These are phyloP conservation scores for Acer negundo DNA, from an alignment of 345 rosid genomes.

Conservation along the genomic window DNA sequence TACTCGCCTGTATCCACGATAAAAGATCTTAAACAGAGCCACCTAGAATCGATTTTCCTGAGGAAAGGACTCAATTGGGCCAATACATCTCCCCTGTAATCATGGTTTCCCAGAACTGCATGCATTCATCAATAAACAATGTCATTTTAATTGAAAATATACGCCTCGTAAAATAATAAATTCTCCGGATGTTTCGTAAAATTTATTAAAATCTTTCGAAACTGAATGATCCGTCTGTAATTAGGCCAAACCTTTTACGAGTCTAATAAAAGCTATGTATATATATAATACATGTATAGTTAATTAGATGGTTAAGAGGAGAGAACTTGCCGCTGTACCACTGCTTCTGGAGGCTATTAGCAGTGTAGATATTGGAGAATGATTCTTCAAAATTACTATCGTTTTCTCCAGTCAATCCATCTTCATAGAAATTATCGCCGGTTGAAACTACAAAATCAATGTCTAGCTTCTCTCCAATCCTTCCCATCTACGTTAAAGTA, in stretches of 20 bases:
- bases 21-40: constrained; percentile 52
- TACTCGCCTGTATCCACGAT: constrained; percentile 34
- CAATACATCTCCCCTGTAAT: constrained; percentile 47
- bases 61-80: constrained; percentile 44
- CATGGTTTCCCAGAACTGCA: constrained; percentile 59
- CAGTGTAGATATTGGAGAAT: constrained; percentile 63
- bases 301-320: neutral
- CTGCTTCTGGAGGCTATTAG: constrained; percentile 68
- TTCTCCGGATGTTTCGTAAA: too few species aligned
- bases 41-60: constrained; percentile 39
- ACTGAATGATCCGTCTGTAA: too few species aligned
- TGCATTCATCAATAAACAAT: neutral
- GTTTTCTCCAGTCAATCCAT: constrained; percentile 53
- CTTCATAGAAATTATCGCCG: constrained; percentile 86
- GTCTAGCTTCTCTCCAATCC: constrained; percentile 53
- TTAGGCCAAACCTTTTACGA: too few species aligned
- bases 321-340: constrained; percentile 65
- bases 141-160: neutral
- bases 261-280: too few species aligned
- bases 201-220: too few species aligned
- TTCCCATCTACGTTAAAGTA: constrained; percentile 61
- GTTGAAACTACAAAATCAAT: constrained; percentile 83
- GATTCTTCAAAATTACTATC: constrained; percentile 66
- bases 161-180: neutral
- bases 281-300: too few species aligned